These are phyloP conservation scores for Talinum fruticosum DNA, from an alignment of 148 eudicot species.

Conservation along the genomic window DNA sequence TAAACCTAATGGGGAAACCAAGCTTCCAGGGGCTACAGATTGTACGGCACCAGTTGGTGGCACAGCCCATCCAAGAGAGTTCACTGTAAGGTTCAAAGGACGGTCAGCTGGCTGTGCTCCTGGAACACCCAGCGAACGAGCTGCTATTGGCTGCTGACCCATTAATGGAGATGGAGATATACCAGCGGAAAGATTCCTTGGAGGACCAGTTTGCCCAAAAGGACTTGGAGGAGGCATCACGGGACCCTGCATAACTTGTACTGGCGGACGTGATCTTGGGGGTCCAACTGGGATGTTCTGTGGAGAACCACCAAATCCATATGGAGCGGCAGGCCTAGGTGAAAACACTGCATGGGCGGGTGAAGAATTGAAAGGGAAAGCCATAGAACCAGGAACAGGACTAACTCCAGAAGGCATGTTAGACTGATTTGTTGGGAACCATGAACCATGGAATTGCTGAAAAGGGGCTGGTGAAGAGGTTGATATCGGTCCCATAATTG, in stretches of 20 bases:
- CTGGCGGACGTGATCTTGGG: constrained; percentile 46
- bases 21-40: constrained; percentile 19
- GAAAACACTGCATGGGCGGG: constrained; percentile 39
- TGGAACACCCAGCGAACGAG: constrained; percentile 26
- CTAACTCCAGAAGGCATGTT: constrained; percentile 29
- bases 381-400: constrained; percentile 32
- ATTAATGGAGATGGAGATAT: constrained; percentile 28
- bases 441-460: constrained; percentile 49
- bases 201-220: constrained; percentile 42
- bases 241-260: constrained; percentile 36
- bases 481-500: constrained; percentile 35
- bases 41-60: constrained; percentile 26
- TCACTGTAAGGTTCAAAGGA: constrained; percentile 25
- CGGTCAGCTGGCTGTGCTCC: constrained; percentile 30
- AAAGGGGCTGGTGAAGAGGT: constrained; percentile 41
- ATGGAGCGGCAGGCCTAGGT: constrained; percentile 35
- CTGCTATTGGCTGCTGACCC: constrained; percentile 32
- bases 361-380: constrained; percentile 40
- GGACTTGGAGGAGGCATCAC: constrained; percentile 34
- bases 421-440: constrained; percentile 49
- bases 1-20: constrained; percentile 21
- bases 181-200: constrained; percentile 36
- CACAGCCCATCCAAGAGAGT: constrained; percentile 38
- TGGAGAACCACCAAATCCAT: constrained; percentile 40
- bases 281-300: constrained; percentile 34